Base-by-base conservation (phyloP, 805 yeast genomes). In the Cyberlindnera mississippiensis region DNA sequence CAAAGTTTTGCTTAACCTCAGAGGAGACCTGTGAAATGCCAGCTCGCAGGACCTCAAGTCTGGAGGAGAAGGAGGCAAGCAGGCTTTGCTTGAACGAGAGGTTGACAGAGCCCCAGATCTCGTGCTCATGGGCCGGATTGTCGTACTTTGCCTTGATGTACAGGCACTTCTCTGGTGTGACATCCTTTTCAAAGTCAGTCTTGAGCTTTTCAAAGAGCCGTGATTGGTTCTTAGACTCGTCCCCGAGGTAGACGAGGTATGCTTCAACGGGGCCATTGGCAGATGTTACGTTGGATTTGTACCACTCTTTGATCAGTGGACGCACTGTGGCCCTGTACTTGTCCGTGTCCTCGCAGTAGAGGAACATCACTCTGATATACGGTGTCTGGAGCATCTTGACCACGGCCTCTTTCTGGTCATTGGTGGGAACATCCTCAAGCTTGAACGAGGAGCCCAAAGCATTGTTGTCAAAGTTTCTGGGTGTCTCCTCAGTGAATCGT, bases 221-320 rank as follows among this genome's bases (percentile, higher is more conserved):
- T 2, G 71, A 64, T 40, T 73, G 71, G 40, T 75, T 67, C 35
- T 70, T 60, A 7, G 72, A 53, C 4, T 69, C 54, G n/a, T 60
- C 62, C 15, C 57, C 45, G 2, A 76, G 71, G 53, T 72, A 76
- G 0, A 86, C 61, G 4, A 88, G 70, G 46, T 75, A 66, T 82
- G 89, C 79, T 37, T 79, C 81, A 9, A 82, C 74, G 3, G 75
- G 71, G 41, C 75, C 38, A 56, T 64, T 42, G 44, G 66, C 51
- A 49, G 67, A 51, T 33, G 69, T 52, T 40, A 70, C 55, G 30
- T 63, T 50, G 31, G 68, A 55, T 34, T 72, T 68, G 19, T 85
- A 66, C 98, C 99, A 93, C 50, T 84, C 93, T 36, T 72, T 73
- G 17, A 90, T 77, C 50, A 88, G 66, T 1, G 95, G 96, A 30